These are phyloP conservation scores for Penicillium corylophilum DNA, from an alignment of 2,329 filamentous ascomycete genomes.

Conservation along the genomic window DNA sequence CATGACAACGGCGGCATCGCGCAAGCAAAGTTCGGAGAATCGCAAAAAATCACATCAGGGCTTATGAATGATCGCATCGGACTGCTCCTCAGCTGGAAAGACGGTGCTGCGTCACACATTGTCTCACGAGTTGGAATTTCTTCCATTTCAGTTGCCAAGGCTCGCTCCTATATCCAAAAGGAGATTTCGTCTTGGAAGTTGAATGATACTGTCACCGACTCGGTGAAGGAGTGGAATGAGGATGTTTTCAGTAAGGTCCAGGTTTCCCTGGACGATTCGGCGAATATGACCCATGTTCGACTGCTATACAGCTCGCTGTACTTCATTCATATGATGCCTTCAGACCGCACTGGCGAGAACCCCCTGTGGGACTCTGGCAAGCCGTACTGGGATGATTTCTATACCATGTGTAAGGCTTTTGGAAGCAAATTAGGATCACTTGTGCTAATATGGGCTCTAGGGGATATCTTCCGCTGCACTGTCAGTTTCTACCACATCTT, in stretches of 20 bases:
- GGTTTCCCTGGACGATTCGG: constrained; percentile 33
- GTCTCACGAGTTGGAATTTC: constrained; percentile 65
- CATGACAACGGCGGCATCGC: constrained; percentile 60
- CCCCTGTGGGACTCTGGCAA: constrained; percentile 63
- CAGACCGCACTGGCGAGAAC: constrained; percentile 70
- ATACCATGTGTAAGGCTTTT: constrained; percentile 52
- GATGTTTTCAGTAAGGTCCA: constrained; percentile 54
- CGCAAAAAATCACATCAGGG: constrained; percentile 52
- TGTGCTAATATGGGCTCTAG: constrained; percentile 37
- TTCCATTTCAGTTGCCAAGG: constrained; percentile 63
- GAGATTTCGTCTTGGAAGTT: constrained; percentile 68
- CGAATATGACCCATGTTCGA: constrained; percentile 31
- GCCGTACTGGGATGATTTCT: constrained; percentile 70
- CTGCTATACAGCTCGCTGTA: constrained; percentile 47
- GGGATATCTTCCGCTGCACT: constrained; percentile 65
- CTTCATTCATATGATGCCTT: constrained; percentile 67
- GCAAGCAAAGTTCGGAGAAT: constrained; percentile 53
- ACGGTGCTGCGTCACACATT: constrained; percentile 51
- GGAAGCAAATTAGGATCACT: not conserved
- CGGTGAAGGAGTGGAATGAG: constrained; percentile 57
- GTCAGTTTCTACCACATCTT: constrained; percentile 66
- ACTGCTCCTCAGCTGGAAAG: constrained; percentile 60
- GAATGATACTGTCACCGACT: constrained; percentile 50
- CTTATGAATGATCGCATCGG: constrained; percentile 57
- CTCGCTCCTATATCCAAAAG: constrained; percentile 62